Percentiles rank a stretch among this genome's conserved stretches.
Evolutionary conservation across 495 filamentous ascomycete species (phyloP).

Genomic region (Penicillium maclennaniae): DNA sequence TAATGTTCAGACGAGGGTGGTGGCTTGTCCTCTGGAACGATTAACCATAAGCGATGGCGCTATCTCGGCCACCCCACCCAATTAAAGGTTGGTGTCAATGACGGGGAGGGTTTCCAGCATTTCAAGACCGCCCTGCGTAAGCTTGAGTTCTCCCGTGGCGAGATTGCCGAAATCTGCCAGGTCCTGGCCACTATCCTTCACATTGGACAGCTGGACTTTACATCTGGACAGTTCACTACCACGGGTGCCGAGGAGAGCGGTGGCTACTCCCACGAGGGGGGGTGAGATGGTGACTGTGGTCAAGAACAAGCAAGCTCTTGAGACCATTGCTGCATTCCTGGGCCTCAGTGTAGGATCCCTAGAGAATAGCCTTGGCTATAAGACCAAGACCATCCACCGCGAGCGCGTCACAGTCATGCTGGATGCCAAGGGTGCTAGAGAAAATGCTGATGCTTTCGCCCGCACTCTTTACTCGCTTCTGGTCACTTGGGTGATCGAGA

Average conservation of each 20-base stretch:
- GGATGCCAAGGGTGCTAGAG: constrained; percentile 82
- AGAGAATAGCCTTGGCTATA: constrained; percentile 85
- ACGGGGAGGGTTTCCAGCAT: constrained; percentile 89
- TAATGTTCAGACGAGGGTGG: constrained; percentile 37
- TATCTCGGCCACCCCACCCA: constrained; percentile 96
- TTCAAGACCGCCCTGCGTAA: constrained; percentile 95
- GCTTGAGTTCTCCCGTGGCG: constrained; percentile 85
- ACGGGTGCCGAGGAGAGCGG: constrained; percentile 85
- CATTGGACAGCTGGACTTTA: constrained; percentile 92
- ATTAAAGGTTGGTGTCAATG: constrained; percentile 94
- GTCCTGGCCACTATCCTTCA: constrained; percentile 88
- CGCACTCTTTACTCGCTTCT: constrained; percentile 93
- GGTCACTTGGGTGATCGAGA: constrained; percentile 89
- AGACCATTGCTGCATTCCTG: constrained; percentile 84
- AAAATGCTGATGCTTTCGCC: constrained; percentile 90
- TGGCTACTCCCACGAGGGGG: constrained; percentile 93
- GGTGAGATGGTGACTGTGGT: constrained; percentile 80
- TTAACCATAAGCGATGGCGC: constrained; percentile 76
- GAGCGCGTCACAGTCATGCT: constrained; percentile 97
- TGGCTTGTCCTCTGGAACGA: constrained; percentile 49
- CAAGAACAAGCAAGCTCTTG: constrained; percentile 87
- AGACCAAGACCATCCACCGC: constrained; percentile 88
- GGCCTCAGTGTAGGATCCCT: constrained; percentile 76
- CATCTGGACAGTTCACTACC: constrained; percentile 70
- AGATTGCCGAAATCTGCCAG: constrained; percentile 96